These are phyloP conservation scores for Paspalum vaginatum DNA, from an alignment of 176 grass and related monocot genomes.

Conservation along the genomic window DNA sequence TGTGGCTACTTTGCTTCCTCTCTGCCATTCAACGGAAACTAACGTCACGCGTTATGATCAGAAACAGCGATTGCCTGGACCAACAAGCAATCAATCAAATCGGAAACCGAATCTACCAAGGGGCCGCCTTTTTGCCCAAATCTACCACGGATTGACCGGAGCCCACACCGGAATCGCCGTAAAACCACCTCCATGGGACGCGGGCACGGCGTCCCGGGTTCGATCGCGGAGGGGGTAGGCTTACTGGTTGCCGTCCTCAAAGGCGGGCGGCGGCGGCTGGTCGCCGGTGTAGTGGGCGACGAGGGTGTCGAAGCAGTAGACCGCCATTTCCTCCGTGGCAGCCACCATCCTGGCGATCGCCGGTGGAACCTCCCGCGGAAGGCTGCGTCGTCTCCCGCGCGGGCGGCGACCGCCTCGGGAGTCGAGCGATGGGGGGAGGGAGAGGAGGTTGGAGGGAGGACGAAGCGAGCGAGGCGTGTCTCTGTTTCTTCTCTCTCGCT, in stretches of 20 bases:
- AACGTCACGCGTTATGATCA: neutral
- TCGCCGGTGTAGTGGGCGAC: slow-evolving; percentile 85
- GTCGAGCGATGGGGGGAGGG: slow-evolving; percentile 21
- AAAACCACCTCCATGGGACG: neutral
- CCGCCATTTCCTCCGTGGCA: slow-evolving; percentile 90
- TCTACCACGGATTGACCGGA: slow-evolving; percentile 26
- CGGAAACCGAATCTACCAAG: slow-evolving; percentile 26
- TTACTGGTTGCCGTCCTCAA: slow-evolving; percentile 96
- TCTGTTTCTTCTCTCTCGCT: slow-evolving; percentile 32
- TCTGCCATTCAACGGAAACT: neutral
- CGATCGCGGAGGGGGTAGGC: slow-evolving; percentile 33
- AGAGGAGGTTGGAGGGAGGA: slow-evolving; percentile 18
- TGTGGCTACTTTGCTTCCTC: neutral
- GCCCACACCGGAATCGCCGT: neutral
- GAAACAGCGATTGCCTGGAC: neutral
- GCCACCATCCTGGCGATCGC: slow-evolving; percentile 64
- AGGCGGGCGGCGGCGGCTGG: slow-evolving; percentile 66
- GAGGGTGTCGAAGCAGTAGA: slow-evolving; percentile 97
- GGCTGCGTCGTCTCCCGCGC: neutral
- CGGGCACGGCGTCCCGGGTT: too few relatives aligned
- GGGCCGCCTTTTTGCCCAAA: slow-evolving; percentile 40
- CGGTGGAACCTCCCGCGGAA: neutral
- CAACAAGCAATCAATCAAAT: neutral
- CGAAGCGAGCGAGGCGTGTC: slow-evolving; percentile 45
- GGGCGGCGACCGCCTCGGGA: slow-evolving; percentile 24